Evolutionary conservation across 176 grass and related monocot genomes (phyloP).

Genomic region (Bonia amplexicaulis): DNA sequence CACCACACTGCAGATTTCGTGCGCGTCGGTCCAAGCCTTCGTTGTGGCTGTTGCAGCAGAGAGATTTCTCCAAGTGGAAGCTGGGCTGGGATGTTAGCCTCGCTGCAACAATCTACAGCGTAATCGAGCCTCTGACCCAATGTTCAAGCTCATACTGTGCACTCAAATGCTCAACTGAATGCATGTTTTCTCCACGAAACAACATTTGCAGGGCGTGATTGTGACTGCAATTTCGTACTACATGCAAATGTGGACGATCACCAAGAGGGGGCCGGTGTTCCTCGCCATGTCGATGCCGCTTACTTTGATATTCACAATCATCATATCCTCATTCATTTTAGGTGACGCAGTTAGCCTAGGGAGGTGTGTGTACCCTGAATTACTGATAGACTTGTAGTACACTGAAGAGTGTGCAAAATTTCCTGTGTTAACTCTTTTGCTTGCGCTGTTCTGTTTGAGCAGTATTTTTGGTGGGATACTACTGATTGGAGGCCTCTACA

Average conservation of each 20-base stretch:
- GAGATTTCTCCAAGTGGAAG: constrained; percentile 63
- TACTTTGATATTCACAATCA: constrained; percentile 60
- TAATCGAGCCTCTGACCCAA: background rate
- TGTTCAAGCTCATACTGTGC: background rate
- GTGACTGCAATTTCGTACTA: constrained; percentile 63
- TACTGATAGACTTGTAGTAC: background rate
- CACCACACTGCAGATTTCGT: constrained; percentile 60
- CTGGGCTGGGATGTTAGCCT: constrained; percentile 49
- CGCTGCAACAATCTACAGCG: constrained; percentile 46
- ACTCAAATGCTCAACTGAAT: background rate
- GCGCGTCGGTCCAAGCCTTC: constrained; percentile 58
- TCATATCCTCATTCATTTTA: constrained; percentile 45
- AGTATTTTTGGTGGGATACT: constrained; percentile 47
- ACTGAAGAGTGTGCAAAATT: background rate
- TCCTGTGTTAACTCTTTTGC: background rate
- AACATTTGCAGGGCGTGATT: constrained; percentile 44
- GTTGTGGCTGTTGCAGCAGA: constrained; percentile 59
- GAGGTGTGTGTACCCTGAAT: constrained; percentile 26
- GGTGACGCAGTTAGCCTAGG: constrained; percentile 67
- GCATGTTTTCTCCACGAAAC: background rate
- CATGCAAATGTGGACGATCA: constrained; percentile 75
- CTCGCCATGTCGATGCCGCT: constrained; percentile 71
- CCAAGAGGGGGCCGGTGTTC: constrained; percentile 67
- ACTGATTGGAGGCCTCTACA: constrained; percentile 55
- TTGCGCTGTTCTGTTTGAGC: background rate